phyloP scores from a whole-genome alignment of 2,329 filamentous ascomycete species.

The Cercospora zeina region DNA sequence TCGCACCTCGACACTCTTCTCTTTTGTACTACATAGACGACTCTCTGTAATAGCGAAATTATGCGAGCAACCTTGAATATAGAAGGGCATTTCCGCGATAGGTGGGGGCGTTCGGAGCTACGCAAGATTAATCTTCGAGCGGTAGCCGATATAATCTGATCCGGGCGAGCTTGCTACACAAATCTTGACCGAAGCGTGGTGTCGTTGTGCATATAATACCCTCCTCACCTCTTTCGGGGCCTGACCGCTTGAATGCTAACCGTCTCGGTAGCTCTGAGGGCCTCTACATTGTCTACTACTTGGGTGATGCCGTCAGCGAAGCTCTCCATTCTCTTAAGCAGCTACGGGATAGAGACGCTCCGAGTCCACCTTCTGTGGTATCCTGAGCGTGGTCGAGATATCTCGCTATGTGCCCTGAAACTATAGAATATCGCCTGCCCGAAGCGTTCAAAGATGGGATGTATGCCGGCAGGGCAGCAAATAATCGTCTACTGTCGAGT shows the following conservation, averaged over 20 bases:
- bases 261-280: too few species aligned
- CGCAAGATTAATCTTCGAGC: constrained; percentile 1
- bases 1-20: too few species aligned
- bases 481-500: too few species aligned
- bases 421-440: background rate
- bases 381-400: background rate
- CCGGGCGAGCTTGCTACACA: background rate
- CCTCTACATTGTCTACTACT: background rate
- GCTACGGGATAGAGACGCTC: background rate
- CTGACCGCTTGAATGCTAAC: too few species aligned
- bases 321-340: background rate
- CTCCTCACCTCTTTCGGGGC: too few species aligned
- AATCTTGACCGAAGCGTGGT: too few species aligned
- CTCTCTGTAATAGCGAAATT: too few species aligned
- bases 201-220: too few species aligned
- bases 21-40: too few species aligned
- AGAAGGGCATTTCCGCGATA: too few species aligned
- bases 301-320: background rate
- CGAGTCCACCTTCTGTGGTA: background rate
- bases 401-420: background rate
- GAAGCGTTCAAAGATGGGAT: background rate
- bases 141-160: background rate
- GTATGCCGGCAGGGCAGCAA: background rate
- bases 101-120: background rate
- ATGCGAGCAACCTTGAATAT: too few species aligned